Evolutionary conservation across 2,329 filamentous ascomycete species (phyloP), one percentile per base, ranked within the genome.

Genomic region (Colletotrichum chrysophilum): DNA sequence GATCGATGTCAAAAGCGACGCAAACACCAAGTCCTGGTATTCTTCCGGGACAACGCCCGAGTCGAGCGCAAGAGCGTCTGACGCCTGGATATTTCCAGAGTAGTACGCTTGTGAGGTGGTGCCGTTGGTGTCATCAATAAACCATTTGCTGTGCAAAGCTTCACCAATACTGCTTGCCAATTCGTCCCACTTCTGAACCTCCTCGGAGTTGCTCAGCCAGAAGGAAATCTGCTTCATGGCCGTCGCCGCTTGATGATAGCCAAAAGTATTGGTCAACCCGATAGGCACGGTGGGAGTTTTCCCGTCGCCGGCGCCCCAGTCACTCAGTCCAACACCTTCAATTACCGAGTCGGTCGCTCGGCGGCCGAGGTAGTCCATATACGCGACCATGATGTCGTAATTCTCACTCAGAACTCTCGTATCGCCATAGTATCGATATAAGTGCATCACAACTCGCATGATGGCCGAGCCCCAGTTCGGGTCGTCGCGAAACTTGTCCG

Each of bases 391-490:
- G 21, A 55, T 18, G 21, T 24, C n/a, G 13, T 68, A 28, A 34
- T 67, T 72, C 36, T 68, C 55, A 26, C 65, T 30, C 4, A 76
- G 43, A 14, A 74, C 61, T 1, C n/a, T 16, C 21, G 62, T 43
- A 56, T 76, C 77, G 14, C 75, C 75, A 52, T 78, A 77, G 28
- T 75, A 71, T 2, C 38, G 60, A 58, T 78, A 77, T 3, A 70
- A 38, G 56, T 76, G 34, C 9, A 77, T 38, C 14, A 74, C 66
- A 26, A 75, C 74, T 0, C 64, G 28, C 10, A 77, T 55, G 9
- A 76, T 69, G 18, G 76, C 76, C 9, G 60, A 64, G 18, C 76
- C 76, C 76, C 74, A 77, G 32, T 77, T 77, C 3, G 76, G 76
- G 52, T 77, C 76, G 38, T 75, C 71, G 2, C 76, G 70, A 34